Evolutionary conservation across 441 rosid species (phyloP), one percentile per base, ranked within the genome.

Genomic region (Metrosideros polymorpha): DNA sequence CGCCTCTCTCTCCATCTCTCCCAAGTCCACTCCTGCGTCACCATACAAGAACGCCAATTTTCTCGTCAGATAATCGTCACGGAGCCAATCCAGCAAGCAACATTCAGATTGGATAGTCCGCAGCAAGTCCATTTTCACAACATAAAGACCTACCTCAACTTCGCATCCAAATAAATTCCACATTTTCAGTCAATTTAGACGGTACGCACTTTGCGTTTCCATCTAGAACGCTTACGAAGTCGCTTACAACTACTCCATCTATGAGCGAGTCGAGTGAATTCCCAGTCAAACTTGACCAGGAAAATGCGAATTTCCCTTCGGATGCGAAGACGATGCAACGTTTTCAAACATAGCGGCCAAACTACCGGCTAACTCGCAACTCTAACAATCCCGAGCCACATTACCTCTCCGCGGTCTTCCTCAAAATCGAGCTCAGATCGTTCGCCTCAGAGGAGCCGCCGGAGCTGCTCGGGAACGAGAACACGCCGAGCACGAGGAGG

Each of bases 371-470:
- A 63, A 63, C 76, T 18, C 25, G 25, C 76, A 10, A 63, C 43
- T 32, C 43, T 22, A 22, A 19, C 24, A 71, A 87, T 54, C 13
- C 56, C 56, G 49, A 35, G 15, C 24, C 53, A 25, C 47, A 63
- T 63, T 32, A 85, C 98, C 91, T 90, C 51, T 92, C 84, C 54
- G 89, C 71, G 84, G 57, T 87, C 88, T 90, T 89, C 43, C 90
- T 94, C 50, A 90, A 89, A 83, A 96, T 92, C 87, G 94, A 90
- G 94, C 91, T 93, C 87, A 94, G 93, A 92, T 96, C 98, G 89
- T 94, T 92, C 2, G 95, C 89, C 87, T 93, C 91, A 22, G 87
- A 90, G 24, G 92, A 89, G 88, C 86, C 91, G 24, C 88, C 88
- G 82, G 92, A 90, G 50, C 89, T 85, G 89, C 92, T 93, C 7